Base-by-base conservation (phyloP, 352 stramenopile genomes). In the Aphanomyces euteiches region DNA sequence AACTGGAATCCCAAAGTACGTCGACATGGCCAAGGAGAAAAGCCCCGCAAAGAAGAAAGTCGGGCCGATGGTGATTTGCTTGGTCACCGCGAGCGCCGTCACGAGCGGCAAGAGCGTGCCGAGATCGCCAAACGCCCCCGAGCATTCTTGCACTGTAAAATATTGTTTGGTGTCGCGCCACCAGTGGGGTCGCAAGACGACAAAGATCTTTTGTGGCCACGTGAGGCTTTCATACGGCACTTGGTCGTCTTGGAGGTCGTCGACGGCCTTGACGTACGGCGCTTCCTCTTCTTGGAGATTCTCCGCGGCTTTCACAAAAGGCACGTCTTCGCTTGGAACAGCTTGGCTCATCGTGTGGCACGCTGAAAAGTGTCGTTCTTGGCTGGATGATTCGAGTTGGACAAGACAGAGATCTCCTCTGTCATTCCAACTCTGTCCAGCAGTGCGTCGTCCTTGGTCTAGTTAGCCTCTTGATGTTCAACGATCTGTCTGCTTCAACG, bases 31-130 rank as follows among this genome's bases (percentile, higher is more conserved):
- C 0, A 95, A 74, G 38, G 96, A 98, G 69, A 89, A 93, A 2
- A 58, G n/a, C 28, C 94, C 94, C 0, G 91, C 86, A 73, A 90
- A 97, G 74, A 98, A 97, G n/a, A 98, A 77, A 59, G 92, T 88
- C 0, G 92, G 84, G 0, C 88, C 89, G 40, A 97, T 88, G 65
- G 87, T 80, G 72, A 98, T 95, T 69, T 92, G 84, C 37, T 83
- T 80, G 38, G 75, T 78, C 15, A 93, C 83, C 13, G 90, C 81
- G 47, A 98, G 73, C 47, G 90, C 91, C 19, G 96, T 92, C 56
- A 96, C 82, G n/a, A 98, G 80, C n/a, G 94, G 92, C 66, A 98
- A 78, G 75, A 98, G 96, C 21, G 96, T 92, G 38, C 92, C 94
- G n/a, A 98, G 87, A 77, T 98, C 94, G 15, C 94, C 94, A n/a